Conservation (phyloP, 2,329 filamentous ascomycete species). For the Talaromyces albobiverticillius region DNA sequence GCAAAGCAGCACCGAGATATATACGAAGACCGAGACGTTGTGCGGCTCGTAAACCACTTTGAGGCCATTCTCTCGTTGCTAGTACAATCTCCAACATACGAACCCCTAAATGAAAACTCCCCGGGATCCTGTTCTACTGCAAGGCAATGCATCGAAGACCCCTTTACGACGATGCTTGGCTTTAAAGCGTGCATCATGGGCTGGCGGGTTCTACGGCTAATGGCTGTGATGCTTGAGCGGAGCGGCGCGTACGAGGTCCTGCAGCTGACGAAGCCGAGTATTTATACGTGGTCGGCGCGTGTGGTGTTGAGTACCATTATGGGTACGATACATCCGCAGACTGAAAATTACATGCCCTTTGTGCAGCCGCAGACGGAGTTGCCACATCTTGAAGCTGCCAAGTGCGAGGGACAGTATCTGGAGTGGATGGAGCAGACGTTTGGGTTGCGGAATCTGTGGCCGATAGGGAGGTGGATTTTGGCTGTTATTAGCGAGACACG, state of each 20-base stretch:
- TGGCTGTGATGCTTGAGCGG: not conserved
- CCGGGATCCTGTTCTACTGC: no score
- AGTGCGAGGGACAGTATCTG: not conserved
- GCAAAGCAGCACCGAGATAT: slow-evolving; percentile 1
- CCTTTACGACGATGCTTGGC: not conserved
- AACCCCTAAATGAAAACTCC: no score
- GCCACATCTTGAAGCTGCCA: not conserved
- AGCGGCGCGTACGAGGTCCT: not conserved
- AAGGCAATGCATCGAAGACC: not conserved
- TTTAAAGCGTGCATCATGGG: slow-evolving; percentile 7
- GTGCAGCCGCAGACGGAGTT: not conserved
- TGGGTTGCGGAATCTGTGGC: not conserved
- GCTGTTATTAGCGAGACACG: slow-evolving; percentile 4
- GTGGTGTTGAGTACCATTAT: not conserved
- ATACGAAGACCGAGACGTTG: slow-evolving; percentile 1
- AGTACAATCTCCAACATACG: not conserved
- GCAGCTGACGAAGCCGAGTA: not conserved
- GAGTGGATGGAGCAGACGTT: slow-evolving; percentile 1
- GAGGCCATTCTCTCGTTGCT: not conserved
- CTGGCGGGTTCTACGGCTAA: slow-evolving; percentile 2
- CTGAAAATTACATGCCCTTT: not conserved
- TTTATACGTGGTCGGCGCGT: not conserved
- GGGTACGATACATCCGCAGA: not conserved
- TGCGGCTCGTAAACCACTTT: slow-evolving; percentile 1
- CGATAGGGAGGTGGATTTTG: slow-evolving; percentile 1